phyloP scores from a whole-genome alignment of 768 basidiomycete species.

The Suillus variegatus region DNA sequence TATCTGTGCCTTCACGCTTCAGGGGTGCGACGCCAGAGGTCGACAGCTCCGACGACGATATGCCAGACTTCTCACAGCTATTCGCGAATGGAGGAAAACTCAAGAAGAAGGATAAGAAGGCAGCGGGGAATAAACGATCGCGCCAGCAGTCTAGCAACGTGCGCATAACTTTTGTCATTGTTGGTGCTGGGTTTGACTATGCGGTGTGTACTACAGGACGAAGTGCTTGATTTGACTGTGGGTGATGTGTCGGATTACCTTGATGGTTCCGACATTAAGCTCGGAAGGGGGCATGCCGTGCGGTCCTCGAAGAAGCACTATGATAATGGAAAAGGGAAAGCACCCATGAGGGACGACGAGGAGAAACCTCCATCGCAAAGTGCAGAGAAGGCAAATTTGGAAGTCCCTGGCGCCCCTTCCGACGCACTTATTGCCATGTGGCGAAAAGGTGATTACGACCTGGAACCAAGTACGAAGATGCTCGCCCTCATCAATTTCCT shows the following conservation, averaged over 20 bases:
- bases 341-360: neutral
- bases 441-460: slow-evolving; percentile 58
- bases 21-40: slow-evolving; percentile 24
- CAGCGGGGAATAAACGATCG: neutral
- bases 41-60: slow-evolving; percentile 52
- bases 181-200: neutral
- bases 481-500: slow-evolving; percentile 53
- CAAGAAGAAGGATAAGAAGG: slow-evolving; percentile 30
- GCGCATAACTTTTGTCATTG: neutral
- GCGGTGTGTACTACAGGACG: slow-evolving; percentile 11
- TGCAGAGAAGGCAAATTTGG: slow-evolving; percentile 29
- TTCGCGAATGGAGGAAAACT: slow-evolving; percentile 28
- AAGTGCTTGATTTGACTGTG: slow-evolving; percentile 31
- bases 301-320: slow-evolving; percentile 1
- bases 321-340: neutral
- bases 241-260: slow-evolving; percentile 26
- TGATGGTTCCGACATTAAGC: slow-evolving; percentile 30
- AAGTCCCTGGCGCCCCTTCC: slow-evolving; percentile 35
- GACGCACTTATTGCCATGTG: slow-evolving; percentile 52
- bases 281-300: neutral
- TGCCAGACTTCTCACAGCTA: slow-evolving; percentile 49
- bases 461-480: slow-evolving; percentile 75
- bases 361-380: slow-evolving; percentile 19
- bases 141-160: neutral
- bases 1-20: slow-evolving; percentile 8